Evolutionary conservation across 1,139 yeast genomes (phyloP).

Genomic region (Zygosaccharomyces pseudobailii): DNA sequence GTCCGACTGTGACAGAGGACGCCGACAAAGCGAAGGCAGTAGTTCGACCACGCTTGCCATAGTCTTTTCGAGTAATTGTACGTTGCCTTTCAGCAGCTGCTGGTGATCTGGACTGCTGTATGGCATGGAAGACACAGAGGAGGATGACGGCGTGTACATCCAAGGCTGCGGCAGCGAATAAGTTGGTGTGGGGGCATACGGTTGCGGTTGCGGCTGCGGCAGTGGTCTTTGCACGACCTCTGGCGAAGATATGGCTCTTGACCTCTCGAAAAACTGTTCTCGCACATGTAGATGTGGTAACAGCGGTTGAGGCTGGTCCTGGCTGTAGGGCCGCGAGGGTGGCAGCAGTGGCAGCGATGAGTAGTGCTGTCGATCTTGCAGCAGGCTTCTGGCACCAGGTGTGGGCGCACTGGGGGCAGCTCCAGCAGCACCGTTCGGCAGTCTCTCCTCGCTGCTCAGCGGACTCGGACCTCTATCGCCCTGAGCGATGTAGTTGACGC

Average conservation of each 20-base stretch:
- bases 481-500: constrained; percentile 19
- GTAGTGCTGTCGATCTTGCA: constrained; percentile 9
- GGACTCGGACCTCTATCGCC: constrained; percentile 3
- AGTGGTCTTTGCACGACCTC: constrained; percentile 8
- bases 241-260: constrained; percentile 13
- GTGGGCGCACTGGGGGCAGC: background rate
- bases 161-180: constrained; percentile 4
- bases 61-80: constrained; percentile 6
- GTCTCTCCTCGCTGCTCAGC: background rate
- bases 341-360: constrained; percentile 11
- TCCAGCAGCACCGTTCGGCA: background rate
- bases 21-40: constrained; percentile 7
- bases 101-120: constrained; percentile 1
- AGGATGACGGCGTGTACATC: constrained; percentile 10
- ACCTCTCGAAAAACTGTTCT: constrained; percentile 8
- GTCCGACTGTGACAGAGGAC: background rate
- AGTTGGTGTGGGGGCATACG: background rate
- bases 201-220: background rate
- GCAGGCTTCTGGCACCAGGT: background rate
- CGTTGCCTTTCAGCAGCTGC: constrained; percentile 5
- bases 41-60: constrained; percentile 8
- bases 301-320: background rate
- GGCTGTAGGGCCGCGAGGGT: constrained; percentile 1
- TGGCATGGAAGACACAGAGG: constrained; percentile 8
- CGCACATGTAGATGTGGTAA: constrained; percentile 11